phyloP scores from a whole-genome alignment of 2,329 filamentous ascomycete genomes.

The Alternaria conjuncta region DNA sequence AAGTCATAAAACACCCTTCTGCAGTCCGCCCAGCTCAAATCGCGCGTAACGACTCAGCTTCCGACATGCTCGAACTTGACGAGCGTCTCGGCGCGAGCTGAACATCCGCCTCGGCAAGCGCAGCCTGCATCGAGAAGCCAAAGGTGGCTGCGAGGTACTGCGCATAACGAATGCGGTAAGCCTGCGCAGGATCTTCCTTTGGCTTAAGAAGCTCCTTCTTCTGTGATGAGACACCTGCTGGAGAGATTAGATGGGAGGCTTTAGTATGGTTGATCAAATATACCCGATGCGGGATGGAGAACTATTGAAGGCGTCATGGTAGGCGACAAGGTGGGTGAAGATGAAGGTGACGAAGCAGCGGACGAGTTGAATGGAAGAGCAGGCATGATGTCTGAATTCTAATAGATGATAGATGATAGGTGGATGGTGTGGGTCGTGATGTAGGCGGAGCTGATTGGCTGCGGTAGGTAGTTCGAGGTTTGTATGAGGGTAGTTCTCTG shows the following conservation, averaged over 20 bases:
- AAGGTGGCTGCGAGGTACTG: slow-evolving; percentile 50
- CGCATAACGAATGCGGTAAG: slow-evolving; percentile 48
- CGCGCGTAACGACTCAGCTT: slow-evolving; percentile 42
- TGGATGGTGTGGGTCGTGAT: not conserved
- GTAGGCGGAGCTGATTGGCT: slow-evolving; percentile 14
- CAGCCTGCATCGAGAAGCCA: slow-evolving; percentile 49
- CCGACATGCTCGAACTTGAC: slow-evolving; percentile 44
- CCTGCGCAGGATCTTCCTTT: slow-evolving; percentile 37
- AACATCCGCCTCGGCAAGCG: slow-evolving; percentile 45
- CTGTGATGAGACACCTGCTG: slow-evolving; percentile 39
- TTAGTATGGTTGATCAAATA: slow-evolving; percentile 47
- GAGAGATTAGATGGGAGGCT: slow-evolving; percentile 45
- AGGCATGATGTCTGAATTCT: slow-evolving; percentile 42
- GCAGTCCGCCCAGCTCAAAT: slow-evolving; percentile 25
- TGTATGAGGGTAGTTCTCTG: slow-evolving; percentile 41
- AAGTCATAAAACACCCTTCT: slow-evolving; percentile 23
- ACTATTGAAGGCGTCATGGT: slow-evolving; percentile 46
- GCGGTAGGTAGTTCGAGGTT: slow-evolving; percentile 28
- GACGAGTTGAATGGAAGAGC: slow-evolving; percentile 43
- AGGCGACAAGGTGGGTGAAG: slow-evolving; percentile 40
- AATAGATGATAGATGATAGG: slow-evolving; percentile 9
- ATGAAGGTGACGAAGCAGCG: slow-evolving; percentile 43
- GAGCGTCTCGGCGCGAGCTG: slow-evolving; percentile 44
- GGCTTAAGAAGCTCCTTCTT: slow-evolving; percentile 44
- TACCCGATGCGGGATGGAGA: slow-evolving; percentile 49